phyloP scores from a whole-genome alignment of 768 basidiomycete species.

The Russula griseocarnosa region DNA sequence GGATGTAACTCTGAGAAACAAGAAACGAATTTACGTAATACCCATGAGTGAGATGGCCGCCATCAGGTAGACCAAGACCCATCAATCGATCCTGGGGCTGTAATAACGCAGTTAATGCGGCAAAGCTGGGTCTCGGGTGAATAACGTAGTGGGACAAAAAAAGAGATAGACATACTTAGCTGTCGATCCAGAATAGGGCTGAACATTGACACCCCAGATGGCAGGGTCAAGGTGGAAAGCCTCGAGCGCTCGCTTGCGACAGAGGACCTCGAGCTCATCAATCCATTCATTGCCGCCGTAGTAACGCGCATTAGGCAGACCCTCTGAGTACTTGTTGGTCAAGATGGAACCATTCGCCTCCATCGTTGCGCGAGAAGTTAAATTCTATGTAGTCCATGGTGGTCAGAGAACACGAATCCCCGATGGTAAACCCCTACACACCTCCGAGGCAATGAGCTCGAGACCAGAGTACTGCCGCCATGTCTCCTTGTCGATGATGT shows the following conservation, averaged over 20 bases:
- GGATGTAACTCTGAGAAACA: constrained; percentile 6
- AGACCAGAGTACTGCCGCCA: constrained; percentile 97
- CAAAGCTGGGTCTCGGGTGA: constrained; percentile 59
- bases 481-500: constrained; percentile 98
- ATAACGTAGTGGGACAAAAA: constrained; percentile 7
- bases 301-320: constrained; percentile 95
- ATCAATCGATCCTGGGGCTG: constrained; percentile 97
- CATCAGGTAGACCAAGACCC: constrained; percentile 97
- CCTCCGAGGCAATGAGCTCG: constrained; percentile 99
- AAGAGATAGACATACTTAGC: constrained; percentile 63
- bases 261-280: constrained; percentile 91
- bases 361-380: constrained; percentile 94
- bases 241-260: constrained; percentile 91
- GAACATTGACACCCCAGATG: constrained; percentile 98
- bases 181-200: constrained; percentile 94
- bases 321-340: constrained; percentile 99
- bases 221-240: constrained; percentile 93
- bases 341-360: constrained; percentile 98
- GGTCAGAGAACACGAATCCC: not conserved
- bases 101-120: constrained; percentile 90
- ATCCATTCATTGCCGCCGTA: constrained; percentile 98
- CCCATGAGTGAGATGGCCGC: constrained; percentile 95
- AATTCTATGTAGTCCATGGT: constrained; percentile 54
- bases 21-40: constrained; percentile 69
- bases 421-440: constrained; percentile 35